phyloP scores from a whole-genome alignment of 1,284 basidiomycete genomes.

The Irpex rosettiformis region DNA sequence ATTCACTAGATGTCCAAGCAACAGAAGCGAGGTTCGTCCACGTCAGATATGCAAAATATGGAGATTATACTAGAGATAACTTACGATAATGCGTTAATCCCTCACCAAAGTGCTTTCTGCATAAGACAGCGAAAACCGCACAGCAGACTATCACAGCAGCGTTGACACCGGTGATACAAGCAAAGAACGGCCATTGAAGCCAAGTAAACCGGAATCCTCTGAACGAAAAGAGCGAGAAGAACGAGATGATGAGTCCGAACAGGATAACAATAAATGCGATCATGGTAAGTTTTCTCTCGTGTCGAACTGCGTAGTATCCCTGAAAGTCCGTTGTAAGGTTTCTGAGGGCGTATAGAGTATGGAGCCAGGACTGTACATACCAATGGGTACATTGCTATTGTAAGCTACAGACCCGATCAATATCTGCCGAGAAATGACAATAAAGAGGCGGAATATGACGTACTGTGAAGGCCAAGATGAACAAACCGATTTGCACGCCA shows the following conservation, averaged over 20 bases:
- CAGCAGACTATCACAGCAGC: conserved; percentile 43
- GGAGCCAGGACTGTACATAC: conserved; percentile 13
- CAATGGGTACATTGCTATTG: conserved; percentile 50
- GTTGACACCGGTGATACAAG: conserved; percentile 42
- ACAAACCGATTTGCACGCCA: conserved; percentile 39
- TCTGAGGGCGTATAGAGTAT: not conserved
- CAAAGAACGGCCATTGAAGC: conserved; percentile 55
- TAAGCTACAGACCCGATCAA: conserved; percentile 29
- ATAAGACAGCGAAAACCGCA: conserved; percentile 44
- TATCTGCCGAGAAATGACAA: not conserved
- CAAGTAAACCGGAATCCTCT: conserved; percentile 52
- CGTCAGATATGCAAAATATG: too few species aligned
- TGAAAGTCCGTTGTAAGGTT: conserved; percentile 20
- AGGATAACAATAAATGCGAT: conserved; percentile 39
- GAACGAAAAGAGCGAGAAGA: conserved; percentile 53
- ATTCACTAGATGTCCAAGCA: conserved; percentile 42
- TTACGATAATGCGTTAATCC: conserved; percentile 49
- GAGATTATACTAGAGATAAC: not conserved
- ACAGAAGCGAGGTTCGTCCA: too few species aligned
- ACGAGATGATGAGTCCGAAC: conserved; percentile 36
- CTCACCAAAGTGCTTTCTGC: conserved; percentile 46
- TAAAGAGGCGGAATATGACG: conserved; percentile 4
- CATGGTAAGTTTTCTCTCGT: conserved; percentile 42
- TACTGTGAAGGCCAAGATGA: conserved; percentile 43
- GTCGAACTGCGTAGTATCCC: conserved; percentile 52